These are phyloP conservation scores for Kwoniella sp. DNA, from an alignment of 768 basidiomycete genomes.

Conservation along the genomic window DNA sequence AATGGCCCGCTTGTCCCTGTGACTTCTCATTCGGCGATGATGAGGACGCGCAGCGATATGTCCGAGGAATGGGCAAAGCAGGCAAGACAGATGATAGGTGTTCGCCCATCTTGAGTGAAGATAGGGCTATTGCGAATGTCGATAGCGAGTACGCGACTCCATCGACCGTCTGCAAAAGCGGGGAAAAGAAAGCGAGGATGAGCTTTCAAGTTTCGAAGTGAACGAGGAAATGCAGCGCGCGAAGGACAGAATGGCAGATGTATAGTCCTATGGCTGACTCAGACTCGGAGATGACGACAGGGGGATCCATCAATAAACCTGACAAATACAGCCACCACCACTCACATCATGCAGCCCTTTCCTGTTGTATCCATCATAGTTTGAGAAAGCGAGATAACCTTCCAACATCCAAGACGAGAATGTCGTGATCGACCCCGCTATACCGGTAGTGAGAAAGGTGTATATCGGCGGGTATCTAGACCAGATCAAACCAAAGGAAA, in stretches of 20 bases:
- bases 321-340: too few relatives aligned
- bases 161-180: slow-evolving; percentile 70
- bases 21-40: background rate
- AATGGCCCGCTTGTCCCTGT: background rate
- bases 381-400: slow-evolving; percentile 80
- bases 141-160: slow-evolving; percentile 77
- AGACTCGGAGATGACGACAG: too few relatives aligned
- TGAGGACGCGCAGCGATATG: slow-evolving; percentile 1
- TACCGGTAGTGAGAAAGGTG: slow-evolving; percentile 86
- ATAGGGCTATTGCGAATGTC: slow-evolving; percentile 74
- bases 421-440: slow-evolving; percentile 94
- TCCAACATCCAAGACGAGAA: slow-evolving; percentile 96
- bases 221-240: too few relatives aligned
- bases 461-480: slow-evolving; percentile 82
- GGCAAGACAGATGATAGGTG: slow-evolving; percentile 62
- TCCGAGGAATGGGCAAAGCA: slow-evolving; percentile 10
- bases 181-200: too few relatives aligned
- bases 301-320: too few relatives aligned
- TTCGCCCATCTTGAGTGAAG: slow-evolving; percentile 74
- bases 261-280: too few relatives aligned
- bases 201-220: too few relatives aligned
- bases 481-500: background rate
- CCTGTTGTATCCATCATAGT: slow-evolving; percentile 63
- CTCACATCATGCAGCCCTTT: slow-evolving; percentile 73
- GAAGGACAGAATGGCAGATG: too few relatives aligned